These are phyloP conservation scores for Wickerhamomyces tratensis DNA, from an alignment of 805 yeast genomes.

Conservation along the genomic window DNA sequence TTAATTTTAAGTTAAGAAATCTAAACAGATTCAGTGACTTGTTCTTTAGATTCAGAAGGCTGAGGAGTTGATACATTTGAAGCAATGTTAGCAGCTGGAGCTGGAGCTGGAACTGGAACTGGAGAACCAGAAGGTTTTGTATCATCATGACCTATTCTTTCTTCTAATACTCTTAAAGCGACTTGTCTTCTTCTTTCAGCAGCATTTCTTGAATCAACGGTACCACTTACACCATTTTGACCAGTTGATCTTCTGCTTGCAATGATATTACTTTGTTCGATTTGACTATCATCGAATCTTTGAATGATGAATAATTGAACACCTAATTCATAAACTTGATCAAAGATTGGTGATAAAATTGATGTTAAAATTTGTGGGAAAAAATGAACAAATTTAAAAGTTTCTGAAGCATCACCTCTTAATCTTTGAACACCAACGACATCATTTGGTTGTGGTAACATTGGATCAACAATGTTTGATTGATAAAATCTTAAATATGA, in stretches of 20 bases:
- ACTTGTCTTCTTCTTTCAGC: slow-evolving; percentile 74
- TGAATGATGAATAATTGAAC: slow-evolving; percentile 38
- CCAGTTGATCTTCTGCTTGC: slow-evolving; percentile 46
- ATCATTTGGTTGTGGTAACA: slow-evolving; percentile 33
- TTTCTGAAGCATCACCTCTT: slow-evolving; percentile 84
- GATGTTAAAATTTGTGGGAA: slow-evolving; percentile 63
- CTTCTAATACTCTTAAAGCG: slow-evolving; percentile 67
- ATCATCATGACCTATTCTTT: slow-evolving; percentile 32
- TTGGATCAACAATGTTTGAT: slow-evolving; percentile 40
- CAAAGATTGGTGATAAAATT: slow-evolving; percentile 40
- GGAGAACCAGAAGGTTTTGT: background rate
- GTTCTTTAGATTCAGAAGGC: too few relatives aligned
- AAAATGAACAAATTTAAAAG: slow-evolving; percentile 73
- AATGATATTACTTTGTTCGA: slow-evolving; percentile 66
- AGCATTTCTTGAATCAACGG: slow-evolving; percentile 34
- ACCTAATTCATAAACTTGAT: slow-evolving; percentile 28
- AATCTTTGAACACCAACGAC: slow-evolving; percentile 25
- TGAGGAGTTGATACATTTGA: too few relatives aligned
- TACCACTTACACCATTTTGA: slow-evolving; percentile 3
- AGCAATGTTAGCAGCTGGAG: too few relatives aligned
- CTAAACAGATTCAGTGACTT: too few relatives aligned
- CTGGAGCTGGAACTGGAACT: background rate
- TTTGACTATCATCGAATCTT: slow-evolving; percentile 57
- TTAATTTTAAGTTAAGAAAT: too few relatives aligned
- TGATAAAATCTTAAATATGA: slow-evolving; percentile 73